phyloP scores from a whole-genome alignment of 306 rosid genomes.

The Pterocarpus santalinus region DNA sequence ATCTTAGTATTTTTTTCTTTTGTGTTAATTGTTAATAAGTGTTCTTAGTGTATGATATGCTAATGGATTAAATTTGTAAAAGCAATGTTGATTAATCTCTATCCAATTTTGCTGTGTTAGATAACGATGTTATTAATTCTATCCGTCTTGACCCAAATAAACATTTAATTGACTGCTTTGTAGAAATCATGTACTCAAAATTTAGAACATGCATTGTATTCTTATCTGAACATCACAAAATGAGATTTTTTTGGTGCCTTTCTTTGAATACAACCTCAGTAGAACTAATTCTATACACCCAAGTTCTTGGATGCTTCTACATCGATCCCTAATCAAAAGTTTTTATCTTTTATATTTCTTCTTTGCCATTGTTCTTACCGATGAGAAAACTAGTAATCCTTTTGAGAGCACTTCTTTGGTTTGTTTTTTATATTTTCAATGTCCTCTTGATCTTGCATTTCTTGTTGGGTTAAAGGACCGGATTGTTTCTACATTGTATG shows the following conservation, averaged over 20 bases:
- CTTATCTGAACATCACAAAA: not conserved
- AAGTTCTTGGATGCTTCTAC: slow-evolving; percentile 3
- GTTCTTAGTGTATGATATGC: slow-evolving; percentile 4
- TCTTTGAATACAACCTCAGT: not conserved
- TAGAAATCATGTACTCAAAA: slow-evolving; percentile 1
- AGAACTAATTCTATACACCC: not conserved
- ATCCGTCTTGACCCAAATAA: not conserved
- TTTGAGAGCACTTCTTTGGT: not conserved
- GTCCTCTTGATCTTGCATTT: slow-evolving; percentile 23
- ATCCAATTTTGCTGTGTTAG: not conserved
- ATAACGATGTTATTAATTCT: not conserved
- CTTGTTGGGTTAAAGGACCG: slow-evolving; percentile 19
- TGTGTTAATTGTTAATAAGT: not conserved
- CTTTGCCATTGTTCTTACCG: slow-evolving; percentile 5
- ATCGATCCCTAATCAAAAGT: slow-evolving; percentile 2
- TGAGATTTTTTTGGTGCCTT: slow-evolving; percentile 5
- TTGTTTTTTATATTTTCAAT: not conserved
- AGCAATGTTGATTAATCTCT: slow-evolving; percentile 6
- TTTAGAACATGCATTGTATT: not conserved
- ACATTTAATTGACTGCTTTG: slow-evolving; percentile 1
- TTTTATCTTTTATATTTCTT: slow-evolving; percentile 4
- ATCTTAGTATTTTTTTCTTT: not conserved
- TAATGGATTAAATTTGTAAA: slow-evolving; percentile 15
- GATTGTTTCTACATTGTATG: slow-evolving; percentile 24
- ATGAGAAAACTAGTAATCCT: not conserved